phyloP scores from a whole-genome alignment of 495 filamentous ascomycete species.

The Cetradonia linearis region DNA sequence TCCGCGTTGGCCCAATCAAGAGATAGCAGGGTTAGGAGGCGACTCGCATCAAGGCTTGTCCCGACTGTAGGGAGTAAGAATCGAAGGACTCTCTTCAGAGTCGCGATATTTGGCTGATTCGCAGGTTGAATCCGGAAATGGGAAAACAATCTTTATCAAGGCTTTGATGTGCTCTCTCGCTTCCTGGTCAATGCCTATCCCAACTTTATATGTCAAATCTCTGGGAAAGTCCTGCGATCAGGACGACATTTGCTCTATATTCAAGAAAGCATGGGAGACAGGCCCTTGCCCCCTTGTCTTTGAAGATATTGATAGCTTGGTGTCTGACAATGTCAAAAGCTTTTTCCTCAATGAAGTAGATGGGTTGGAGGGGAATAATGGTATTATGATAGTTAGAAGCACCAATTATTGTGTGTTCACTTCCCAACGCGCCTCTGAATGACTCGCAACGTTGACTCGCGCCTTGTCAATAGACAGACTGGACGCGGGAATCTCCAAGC shows the following conservation, averaged over 20 bases:
- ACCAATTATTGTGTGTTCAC: constrained; percentile 43
- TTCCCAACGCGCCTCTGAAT: neutral
- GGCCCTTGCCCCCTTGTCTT: constrained; percentile 44
- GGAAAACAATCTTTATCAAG: constrained; percentile 60
- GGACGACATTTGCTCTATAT: constrained; percentile 37
- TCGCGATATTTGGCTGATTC: constrained; percentile 13
- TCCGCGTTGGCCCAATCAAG: constrained; percentile 12
- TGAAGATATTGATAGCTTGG: constrained; percentile 56
- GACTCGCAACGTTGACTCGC: neutral
- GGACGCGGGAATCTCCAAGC: constrained; percentile 52
- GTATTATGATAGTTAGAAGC: constrained; percentile 53
- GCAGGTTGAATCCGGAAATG: constrained; percentile 36
- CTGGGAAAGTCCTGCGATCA: constrained; percentile 34
- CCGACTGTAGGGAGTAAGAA: constrained; percentile 13
- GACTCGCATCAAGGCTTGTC: constrained; percentile 8
- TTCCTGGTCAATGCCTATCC: constrained; percentile 25
- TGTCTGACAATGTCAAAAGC: constrained; percentile 40
- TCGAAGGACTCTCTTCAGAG: constrained; percentile 16
- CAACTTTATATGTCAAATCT: constrained; percentile 47
- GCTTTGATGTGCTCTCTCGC: constrained; percentile 49
- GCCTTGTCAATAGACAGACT: constrained; percentile 35
- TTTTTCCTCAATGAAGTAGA: constrained; percentile 67
- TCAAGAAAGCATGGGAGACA: constrained; percentile 37
- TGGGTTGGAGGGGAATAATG: constrained; percentile 55
- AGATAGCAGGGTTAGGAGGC: constrained; percentile 14